Evolutionary conservation across 352 stramenopile genomes (phyloP), one percentile per base, ranked within the genome.

Genomic region (Pilasporangium apinafurcum): DNA sequence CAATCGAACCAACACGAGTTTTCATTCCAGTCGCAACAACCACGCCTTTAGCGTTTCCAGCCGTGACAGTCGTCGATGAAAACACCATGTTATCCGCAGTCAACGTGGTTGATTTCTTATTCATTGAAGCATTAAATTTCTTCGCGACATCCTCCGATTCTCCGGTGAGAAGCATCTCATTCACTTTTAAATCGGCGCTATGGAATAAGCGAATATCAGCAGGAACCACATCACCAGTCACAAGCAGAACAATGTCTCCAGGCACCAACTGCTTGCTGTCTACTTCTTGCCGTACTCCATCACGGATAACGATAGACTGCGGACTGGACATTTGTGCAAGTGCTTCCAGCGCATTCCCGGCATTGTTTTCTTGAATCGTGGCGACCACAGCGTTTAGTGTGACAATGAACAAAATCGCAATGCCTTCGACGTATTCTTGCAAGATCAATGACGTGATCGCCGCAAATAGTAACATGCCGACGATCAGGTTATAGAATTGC

Each of bases 121-220:
- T 54, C 41, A 33, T 41, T 13, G 35, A 16, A 2, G 44, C 37
- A 18, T 44, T 35, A 37, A 62, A 52, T 36, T 51, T 50, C 40
- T 65, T 76, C 27, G 56, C 8, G 8, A 62, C 40, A 28, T 68
- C 79, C 39, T 75, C 41, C 2, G 79, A 80, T 57, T 95, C 84
- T 36, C 89, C 78, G 28, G 86, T 97, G 20, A 96, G 73, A 62
- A 75, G 92, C 39, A 83, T 94, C 74, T 97, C 86, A 48, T 97
- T 92, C 9, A 96, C 66, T 38, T 83, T 74, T 30, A 68, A 68
- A 34, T 79, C 56, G 1, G 69, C 77, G 31, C 81, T 89, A 27
- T 78, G 61, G 10, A 90, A 50, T 6, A 97, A 60, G 2, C 86
- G 56, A 13, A 90, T 79, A 57, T 97, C 91, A 5, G 80, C 66